Evolutionary conservation across 2,329 filamentous ascomycete species (phyloP).

Genomic region (Sporothrix mexicana): DNA sequence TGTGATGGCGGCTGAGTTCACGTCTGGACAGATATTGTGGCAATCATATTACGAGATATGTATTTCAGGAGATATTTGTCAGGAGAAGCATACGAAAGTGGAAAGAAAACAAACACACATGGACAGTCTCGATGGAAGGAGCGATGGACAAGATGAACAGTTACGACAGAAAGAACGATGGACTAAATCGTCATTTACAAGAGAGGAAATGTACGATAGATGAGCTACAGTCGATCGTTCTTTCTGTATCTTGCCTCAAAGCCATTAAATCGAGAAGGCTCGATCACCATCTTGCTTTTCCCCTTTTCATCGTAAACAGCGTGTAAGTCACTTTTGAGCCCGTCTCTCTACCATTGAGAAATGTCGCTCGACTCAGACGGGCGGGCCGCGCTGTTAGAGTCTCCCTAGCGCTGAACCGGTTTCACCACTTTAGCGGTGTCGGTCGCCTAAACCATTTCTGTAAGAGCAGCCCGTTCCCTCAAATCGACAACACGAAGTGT

Average conservation of each 20-base stretch:
- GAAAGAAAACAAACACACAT: not conserved
- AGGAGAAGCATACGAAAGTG: not conserved
- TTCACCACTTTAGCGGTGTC: conserved; percentile 5
- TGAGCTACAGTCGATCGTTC: not conserved
- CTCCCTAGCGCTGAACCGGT: not conserved
- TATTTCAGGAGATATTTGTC: not conserved
- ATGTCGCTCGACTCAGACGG: not conserved
- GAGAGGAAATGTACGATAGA: not conserved
- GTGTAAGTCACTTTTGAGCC: too few species aligned
- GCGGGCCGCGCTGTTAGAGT: not conserved
- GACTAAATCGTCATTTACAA: not conserved
- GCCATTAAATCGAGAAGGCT: not conserved
- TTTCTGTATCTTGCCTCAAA: not conserved
- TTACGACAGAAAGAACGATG: too few species aligned
- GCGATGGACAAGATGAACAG: not conserved
- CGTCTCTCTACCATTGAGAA: not conserved
- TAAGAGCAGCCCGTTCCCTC: not conserved
- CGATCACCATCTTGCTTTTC: not conserved
- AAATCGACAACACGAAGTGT: not conserved
- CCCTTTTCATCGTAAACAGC: not conserved
- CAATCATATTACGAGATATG: not conserved
- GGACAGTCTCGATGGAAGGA: not conserved
- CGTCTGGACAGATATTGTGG: not conserved
- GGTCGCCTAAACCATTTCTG: not conserved
- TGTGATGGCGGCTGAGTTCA: not conserved